Evolutionary conservation across 2,329 filamentous ascomycete genomes (phyloP), one percentile per base, ranked within the genome.

Genomic region (Fusarium sp.): DNA sequence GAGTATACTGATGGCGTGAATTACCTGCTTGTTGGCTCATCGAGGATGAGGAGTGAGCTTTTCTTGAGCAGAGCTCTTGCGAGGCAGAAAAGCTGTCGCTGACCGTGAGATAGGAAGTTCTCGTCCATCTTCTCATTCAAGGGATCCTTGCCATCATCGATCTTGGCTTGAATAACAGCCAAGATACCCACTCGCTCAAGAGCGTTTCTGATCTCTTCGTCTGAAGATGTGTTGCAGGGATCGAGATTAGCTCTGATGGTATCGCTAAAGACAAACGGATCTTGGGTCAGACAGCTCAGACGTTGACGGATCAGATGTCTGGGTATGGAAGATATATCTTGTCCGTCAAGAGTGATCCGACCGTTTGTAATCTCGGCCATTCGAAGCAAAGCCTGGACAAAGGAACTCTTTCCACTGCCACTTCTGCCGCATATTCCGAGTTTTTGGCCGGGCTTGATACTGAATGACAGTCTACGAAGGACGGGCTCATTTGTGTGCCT

Each of bases 211-310:
- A 87, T 82, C 1, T 75, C 75, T 3, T 79, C 77, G 48, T 87
- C 81, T 2, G 78, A 75, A 43, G 75, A 75, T 7, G 70, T 69
- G 1, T 67, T 68, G 2, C 75, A 70, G 0, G 85, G 85, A 60
- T 87, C 84, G 1, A 83, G 75, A 46, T 88, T 88, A n/a, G 78
- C 76, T 1, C 83, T 79, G 1, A 88, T 75, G 0, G 77, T 83
- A 17, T 83, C 83, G 3, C 79, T 79, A 24, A 87, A 79, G 19
- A 86, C 79, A 54, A 86, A 81, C 0, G 83, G 79, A 33, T 87
- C 86, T 74, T 88, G 86, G 0, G 86, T 83, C 19, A 87, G 72
- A 9, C 80, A 81, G 40, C 82, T 82, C 11, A 87, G 73, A 6
- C 67, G 69, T 13, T 75, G 63, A 10, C 78, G 77, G 20, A 78